Evolutionary conservation across 1,284 basidiomycete species (phyloP).

Genomic region (Apiotrichum domesticum): DNA sequence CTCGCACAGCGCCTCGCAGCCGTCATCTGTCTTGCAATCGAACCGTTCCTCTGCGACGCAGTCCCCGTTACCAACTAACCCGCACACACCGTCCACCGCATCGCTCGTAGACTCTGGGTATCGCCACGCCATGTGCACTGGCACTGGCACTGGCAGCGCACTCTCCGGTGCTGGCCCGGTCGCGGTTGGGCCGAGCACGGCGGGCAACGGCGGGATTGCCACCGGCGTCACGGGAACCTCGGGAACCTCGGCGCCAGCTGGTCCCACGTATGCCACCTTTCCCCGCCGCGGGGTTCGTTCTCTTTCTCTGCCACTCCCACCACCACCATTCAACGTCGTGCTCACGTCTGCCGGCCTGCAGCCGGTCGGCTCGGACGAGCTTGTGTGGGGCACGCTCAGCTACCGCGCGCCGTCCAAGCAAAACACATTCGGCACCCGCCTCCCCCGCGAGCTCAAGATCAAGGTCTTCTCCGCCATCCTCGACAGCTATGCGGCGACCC

Average conservation of each 20-base stretch:
- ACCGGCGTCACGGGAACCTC: too few relatives aligned
- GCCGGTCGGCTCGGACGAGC: slow-evolving; percentile 10
- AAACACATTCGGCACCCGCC: slow-evolving; percentile 46
- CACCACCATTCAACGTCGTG: slow-evolving; percentile 11
- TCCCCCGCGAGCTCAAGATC: slow-evolving; percentile 69
- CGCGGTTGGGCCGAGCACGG: too few relatives aligned
- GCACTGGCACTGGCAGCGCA: too few relatives aligned
- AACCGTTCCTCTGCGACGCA: not conserved
- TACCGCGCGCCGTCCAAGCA: slow-evolving; percentile 11
- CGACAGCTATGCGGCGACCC: slow-evolving; percentile 51
- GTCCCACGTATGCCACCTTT: too few relatives aligned
- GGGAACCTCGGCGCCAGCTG: too few relatives aligned
- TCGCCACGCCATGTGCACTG: too few relatives aligned
- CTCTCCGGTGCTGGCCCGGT: too few relatives aligned
- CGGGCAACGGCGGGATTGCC: too few relatives aligned
- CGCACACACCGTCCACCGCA: not conserved
- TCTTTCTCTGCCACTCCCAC: not conserved
- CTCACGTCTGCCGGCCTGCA: slow-evolving; percentile 13
- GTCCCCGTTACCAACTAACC: not conserved
- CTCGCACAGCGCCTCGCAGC: not conserved
- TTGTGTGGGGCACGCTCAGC: slow-evolving; percentile 19
- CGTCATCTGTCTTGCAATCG: not conserved
- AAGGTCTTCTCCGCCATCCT: slow-evolving; percentile 52
- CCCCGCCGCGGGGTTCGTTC: not conserved
- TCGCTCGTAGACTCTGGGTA: too few relatives aligned